phyloP scores from a whole-genome alignment of 2,329 filamentous ascomycete genomes.

The Botrytis sinoallii region DNA sequence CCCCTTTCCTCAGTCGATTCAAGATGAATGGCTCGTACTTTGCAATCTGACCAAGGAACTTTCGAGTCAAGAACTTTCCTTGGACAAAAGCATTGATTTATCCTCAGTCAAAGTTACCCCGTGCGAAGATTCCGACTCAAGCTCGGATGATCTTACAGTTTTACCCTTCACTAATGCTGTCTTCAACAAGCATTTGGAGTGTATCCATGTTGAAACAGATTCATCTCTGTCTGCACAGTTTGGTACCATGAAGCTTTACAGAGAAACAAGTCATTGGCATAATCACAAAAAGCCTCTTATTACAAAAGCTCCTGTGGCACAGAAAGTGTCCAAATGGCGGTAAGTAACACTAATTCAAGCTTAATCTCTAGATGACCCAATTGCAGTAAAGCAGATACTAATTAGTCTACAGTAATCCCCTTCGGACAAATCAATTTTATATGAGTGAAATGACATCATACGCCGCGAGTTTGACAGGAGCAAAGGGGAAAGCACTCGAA shows the following conservation, averaged over 20 bases:
- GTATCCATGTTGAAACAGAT: constrained; percentile 42
- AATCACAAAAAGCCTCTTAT: constrained; percentile 53
- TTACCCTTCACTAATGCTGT: constrained; percentile 48
- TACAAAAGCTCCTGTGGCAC: constrained; percentile 41
- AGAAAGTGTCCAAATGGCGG: constrained; percentile 42
- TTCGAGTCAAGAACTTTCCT: constrained; percentile 35
- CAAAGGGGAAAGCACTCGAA: constrained; percentile 58
- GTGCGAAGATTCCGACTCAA: constrained; percentile 21
- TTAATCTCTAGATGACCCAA: not conserved
- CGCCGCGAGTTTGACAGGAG: constrained; percentile 66
- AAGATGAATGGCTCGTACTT: constrained; percentile 32
- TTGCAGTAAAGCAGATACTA: not conserved
- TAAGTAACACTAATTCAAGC: constrained; percentile 23
- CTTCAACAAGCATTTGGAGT: constrained; percentile 46
- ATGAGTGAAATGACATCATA: constrained; percentile 68
- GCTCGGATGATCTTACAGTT: constrained; percentile 34
- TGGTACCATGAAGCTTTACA: constrained; percentile 41
- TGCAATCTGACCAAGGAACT: constrained; percentile 35
- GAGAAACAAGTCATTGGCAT: constrained; percentile 60
- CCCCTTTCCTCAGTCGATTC: constrained; percentile 23
- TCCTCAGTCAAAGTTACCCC: constrained; percentile 23
- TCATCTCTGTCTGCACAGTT: constrained; percentile 29
- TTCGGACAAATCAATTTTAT: constrained; percentile 53
- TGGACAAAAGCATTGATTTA: constrained; percentile 31
- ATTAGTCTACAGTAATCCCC: constrained; percentile 31